phyloP scores from a whole-genome alignment of 345 rosid genomes.

The Isatis tinctoria region DNA sequence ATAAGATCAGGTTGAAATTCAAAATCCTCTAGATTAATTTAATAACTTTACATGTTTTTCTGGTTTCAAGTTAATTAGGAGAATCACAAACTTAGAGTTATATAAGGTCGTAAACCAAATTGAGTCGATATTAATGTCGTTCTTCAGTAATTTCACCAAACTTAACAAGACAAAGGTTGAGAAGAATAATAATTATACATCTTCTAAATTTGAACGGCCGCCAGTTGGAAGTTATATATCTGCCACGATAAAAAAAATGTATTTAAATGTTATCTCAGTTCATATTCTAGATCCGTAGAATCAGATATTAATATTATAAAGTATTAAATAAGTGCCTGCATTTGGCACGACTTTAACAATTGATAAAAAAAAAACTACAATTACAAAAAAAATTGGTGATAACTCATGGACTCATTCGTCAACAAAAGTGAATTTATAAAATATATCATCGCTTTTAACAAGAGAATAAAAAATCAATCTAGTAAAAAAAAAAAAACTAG shows the following conservation, averaged over 20 bases:
- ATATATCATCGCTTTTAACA: neutral
- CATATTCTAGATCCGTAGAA: constrained; percentile 7
- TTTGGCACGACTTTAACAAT: neutral
- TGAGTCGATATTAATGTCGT: neutral
- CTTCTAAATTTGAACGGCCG: too few relatives aligned
- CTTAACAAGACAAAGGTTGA: neutral
- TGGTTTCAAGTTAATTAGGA: neutral
- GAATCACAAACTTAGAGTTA: neutral
- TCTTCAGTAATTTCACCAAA: neutral
- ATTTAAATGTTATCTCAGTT: neutral
- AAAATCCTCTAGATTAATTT: neutral
- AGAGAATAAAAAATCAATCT: too few relatives aligned
- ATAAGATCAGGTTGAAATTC: neutral
- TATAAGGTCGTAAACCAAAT: neutral
- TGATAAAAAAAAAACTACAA: neutral
- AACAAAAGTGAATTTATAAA: neutral
- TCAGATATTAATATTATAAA: neutral
- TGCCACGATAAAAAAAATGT: neutral
- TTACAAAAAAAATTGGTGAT: neutral
- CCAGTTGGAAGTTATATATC: neutral
- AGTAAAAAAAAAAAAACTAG: too few relatives aligned
- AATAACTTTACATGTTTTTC: neutral
- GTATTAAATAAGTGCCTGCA: neutral
- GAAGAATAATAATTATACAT: too few relatives aligned
- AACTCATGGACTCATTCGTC: neutral